Percentiles rank a stretch among this genome's conserved stretches.
These are phyloP conservation scores for Aspergillus olivimuriae DNA, from an alignment of 495 filamentous ascomycete species.

Conservation along the genomic window DNA sequence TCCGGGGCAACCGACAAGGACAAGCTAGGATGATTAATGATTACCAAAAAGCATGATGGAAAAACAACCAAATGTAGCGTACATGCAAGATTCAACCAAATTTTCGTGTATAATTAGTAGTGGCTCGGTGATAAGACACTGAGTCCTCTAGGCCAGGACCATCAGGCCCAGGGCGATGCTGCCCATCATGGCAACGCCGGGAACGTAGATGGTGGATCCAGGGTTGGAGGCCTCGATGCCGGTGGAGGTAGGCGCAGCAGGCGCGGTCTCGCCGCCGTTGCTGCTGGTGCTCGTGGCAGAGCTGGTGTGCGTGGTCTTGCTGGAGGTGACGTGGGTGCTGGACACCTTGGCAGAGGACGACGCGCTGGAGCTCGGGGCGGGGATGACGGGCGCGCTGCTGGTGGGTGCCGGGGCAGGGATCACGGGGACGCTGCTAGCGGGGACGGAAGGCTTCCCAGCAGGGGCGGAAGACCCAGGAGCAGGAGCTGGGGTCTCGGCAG, in stretches of 20 bases:
- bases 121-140: neutral
- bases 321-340: neutral
- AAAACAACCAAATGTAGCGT: too few relatives aligned
- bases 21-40: too few relatives aligned
- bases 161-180: slow-evolving; percentile 19
- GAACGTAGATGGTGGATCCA: slow-evolving; percentile 24
- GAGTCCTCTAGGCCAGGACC: slow-evolving; percentile 6
- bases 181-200: slow-evolving; percentile 24
- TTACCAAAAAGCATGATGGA: too few relatives aligned
- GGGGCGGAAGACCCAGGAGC: neutral
- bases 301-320: neutral
- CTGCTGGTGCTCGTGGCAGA: neutral
- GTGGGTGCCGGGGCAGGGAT: neutral
- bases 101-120: too few relatives aligned
- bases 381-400: neutral
- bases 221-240: slow-evolving; percentile 21
- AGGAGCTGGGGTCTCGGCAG: neutral
- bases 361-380: slow-evolving; percentile 1
- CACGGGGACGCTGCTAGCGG: slow-evolving; percentile 3
- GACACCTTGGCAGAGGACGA: neutral
- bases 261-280: neutral
- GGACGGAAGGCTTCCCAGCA: neutral
- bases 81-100: too few relatives aligned
- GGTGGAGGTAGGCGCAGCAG: slow-evolving; percentile 1
- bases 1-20: too few relatives aligned